Conservation (phyloP, 805 yeast genomes). For the Starmerella scarabaei region DNA sequence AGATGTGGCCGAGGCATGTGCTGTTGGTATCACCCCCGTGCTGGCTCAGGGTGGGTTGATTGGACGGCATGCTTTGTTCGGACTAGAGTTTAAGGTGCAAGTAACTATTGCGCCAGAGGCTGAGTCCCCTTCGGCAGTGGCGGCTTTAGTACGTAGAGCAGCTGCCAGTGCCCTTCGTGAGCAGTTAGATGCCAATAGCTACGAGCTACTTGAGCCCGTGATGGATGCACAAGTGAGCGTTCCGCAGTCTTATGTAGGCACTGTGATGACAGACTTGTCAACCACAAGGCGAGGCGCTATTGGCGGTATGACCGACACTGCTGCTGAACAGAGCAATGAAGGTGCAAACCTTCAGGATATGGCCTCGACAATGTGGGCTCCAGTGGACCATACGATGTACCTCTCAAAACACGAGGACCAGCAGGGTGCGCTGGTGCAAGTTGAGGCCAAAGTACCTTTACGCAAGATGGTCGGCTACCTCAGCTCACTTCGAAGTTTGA, state of each 20-base stretch:
- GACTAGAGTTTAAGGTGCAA: conserved; percentile 43
- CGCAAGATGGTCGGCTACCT: conserved; percentile 85
- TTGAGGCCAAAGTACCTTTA: conserved; percentile 74
- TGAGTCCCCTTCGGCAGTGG: conserved; percentile 30
- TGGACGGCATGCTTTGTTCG: conserved; percentile 41
- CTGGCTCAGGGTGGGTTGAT: conserved; percentile 34
- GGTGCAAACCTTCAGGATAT: conserved; percentile 19
- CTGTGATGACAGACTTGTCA: conserved; percentile 71
- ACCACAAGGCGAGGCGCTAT: conserved; percentile 67
- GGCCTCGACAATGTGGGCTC: conserved; percentile 45
- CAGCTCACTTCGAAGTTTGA: conserved; percentile 60
- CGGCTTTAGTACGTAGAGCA: conserved; percentile 37
- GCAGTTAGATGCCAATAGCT: conserved; percentile 21
- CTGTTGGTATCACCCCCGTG: conserved; percentile 29
- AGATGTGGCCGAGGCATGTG: conserved; percentile 22
- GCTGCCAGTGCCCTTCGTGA: conserved; percentile 30
- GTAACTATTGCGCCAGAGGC: conserved; percentile 46
- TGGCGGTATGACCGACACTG: conserved; percentile 55
- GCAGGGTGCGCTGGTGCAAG: conserved; percentile 25
- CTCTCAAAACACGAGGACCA: conserved; percentile 29
- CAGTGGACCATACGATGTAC: conserved; percentile 27
- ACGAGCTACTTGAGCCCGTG: conserved; percentile 68
- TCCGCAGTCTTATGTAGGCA: conserved; percentile 56
- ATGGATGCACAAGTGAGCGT: conserved; percentile 64
- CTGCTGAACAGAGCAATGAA: conserved; percentile 15